Conservation (phyloP, 768 basidiomycete genomes). For the Mycena amicta region DNA sequence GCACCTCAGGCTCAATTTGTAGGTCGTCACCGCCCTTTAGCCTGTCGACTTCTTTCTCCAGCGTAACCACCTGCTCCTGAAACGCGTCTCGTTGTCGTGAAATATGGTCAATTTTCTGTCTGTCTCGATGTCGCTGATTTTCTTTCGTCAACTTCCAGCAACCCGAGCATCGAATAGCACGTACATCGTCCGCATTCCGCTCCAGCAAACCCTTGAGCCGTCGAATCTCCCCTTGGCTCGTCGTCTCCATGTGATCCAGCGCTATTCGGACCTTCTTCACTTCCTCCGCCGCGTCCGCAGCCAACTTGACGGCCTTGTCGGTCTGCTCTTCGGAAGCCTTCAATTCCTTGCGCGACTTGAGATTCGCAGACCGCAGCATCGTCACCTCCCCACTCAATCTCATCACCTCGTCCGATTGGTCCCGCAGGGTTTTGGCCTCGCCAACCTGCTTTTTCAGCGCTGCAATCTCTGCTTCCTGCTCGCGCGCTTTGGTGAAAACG, state of each 20-base stretch:
- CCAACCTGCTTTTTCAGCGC: slow-evolving; percentile 31
- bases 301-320: slow-evolving; percentile 28
- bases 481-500: slow-evolving; percentile 27
- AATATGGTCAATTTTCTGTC: slow-evolving; percentile 27
- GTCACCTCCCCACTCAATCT: slow-evolving; percentile 26
- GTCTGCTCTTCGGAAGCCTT: slow-evolving; percentile 31
- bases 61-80: slow-evolving; percentile 16
- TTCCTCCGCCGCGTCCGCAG: slow-evolving; percentile 9
- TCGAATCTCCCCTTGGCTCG: slow-evolving; percentile 31
- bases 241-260: slow-evolving; percentile 26
- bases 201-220: slow-evolving; percentile 36
- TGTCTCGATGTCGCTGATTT: slow-evolving; percentile 23
- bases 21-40: background rate
- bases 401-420: slow-evolving; percentile 23
- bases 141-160: background rate
- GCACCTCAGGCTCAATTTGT: background rate
- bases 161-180: slow-evolving; percentile 5
- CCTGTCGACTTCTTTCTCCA: slow-evolving; percentile 13
- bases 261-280: slow-evolving; percentile 28
- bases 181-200: slow-evolving; percentile 29
- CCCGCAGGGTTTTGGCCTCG: slow-evolving; percentile 29
- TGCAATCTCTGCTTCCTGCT: slow-evolving; percentile 17
- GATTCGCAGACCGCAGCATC: slow-evolving; percentile 15
- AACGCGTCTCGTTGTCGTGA: slow-evolving; percentile 21
- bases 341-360: background rate